These are phyloP conservation scores for Pseudonectria foliicola DNA, from an alignment of 2,329 filamentous ascomycete genomes.

Conservation along the genomic window DNA sequence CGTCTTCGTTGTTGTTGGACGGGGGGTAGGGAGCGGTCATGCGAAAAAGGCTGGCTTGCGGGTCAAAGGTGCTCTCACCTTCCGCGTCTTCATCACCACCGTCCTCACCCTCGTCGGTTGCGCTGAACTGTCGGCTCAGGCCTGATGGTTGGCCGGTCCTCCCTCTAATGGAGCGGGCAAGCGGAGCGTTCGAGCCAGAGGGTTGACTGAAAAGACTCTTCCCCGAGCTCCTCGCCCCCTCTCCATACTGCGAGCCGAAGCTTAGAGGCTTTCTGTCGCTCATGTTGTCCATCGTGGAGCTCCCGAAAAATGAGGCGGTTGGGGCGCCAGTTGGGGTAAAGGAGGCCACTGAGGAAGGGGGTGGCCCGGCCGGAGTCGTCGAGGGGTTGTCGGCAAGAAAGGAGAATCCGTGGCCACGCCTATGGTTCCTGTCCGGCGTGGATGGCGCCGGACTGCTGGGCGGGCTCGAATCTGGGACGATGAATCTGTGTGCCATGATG, in stretches of 20 bases:
- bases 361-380: conserved; percentile 46
- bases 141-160: conserved; percentile 40
- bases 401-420: conserved; percentile 28
- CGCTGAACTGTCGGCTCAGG: conserved; percentile 38
- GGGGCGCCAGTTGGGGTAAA: conserved; percentile 52
- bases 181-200: conserved; percentile 33
- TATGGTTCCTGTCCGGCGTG: conserved; percentile 39
- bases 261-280: conserved; percentile 31
- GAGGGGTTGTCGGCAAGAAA: conserved; percentile 39
- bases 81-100: conserved; percentile 22
- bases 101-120: conserved; percentile 25
- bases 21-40: conserved; percentile 13
- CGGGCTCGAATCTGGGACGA: conserved; percentile 37
- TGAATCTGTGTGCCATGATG: conserved; percentile 35
- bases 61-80: conserved; percentile 29
- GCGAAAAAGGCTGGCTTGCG: conserved; percentile 26
- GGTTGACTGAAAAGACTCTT: conserved; percentile 32
- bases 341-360: conserved; percentile 44
- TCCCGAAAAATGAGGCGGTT: conserved; percentile 47
- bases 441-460: conserved; percentile 38
- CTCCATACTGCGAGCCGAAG: conserved; percentile 28
- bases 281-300: conserved; percentile 43
- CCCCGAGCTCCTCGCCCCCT: conserved; percentile 19
- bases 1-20: conserved; percentile 19
- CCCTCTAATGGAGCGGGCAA: conserved; percentile 42